Base-by-base conservation (phyloP, 1,139 yeast genomes). In the Geotrichum bryndzae region DNA sequence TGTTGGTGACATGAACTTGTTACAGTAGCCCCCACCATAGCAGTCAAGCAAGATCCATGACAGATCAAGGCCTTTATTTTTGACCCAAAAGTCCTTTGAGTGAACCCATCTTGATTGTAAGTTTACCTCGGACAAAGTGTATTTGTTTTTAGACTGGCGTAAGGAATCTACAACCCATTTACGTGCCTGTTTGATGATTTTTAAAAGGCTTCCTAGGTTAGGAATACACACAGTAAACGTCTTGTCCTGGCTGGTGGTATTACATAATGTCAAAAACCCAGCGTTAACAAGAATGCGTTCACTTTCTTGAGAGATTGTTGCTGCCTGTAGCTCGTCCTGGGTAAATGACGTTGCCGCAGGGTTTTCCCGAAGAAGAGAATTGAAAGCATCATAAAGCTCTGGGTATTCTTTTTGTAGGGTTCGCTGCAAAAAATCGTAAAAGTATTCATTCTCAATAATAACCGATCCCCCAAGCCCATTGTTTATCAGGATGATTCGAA, bases 11-110 rank as follows among this genome's bases (percentile, higher is more conserved):
- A 23, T 29, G 31, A 55, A 53, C 11, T 53, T 53, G 15, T 56
- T 59, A 31, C 53, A 52, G 59, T 59, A 59, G 3, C 62, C 62
- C 2, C 62, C 62, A 15, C 62, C 62, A 35, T 56, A 59, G 4
- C 56, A 53, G 35, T 59, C 62, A n/a, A 55, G 45, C 18, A 59
- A 51, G 7, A 55, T 56, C 31, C 50, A 53, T 6, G 54, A 50
- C 31, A 59, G 31, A 22, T 35, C 46, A n/a, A 59, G 38, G 3
- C 62, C 62, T 31, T 56, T 59, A 27, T 22, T 52, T 50, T 59
- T 55, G 51, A n/a, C 41, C 57, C 57, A 59, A 27, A 53, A 41
- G 18, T 55, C 58, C 18, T 55, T 55, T 13, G 54, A 33, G 41
- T 52, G 15, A 18, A 27, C 45, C 59, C 59, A 57, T 25, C 51